Evolutionary conservation across 306 rosid species (phyloP).

Genomic region (Quercus robur): DNA sequence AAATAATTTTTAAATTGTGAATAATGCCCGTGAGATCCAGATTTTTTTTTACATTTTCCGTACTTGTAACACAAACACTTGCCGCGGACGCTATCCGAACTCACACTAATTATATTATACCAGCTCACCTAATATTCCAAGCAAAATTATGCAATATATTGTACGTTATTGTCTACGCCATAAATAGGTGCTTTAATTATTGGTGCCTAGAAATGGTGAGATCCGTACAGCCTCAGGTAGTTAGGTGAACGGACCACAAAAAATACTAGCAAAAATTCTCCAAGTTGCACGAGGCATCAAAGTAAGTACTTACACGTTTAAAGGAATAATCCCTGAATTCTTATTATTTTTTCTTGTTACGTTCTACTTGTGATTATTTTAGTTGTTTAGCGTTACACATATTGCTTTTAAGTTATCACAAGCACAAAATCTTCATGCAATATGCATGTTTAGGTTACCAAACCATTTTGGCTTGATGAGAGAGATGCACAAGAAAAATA

Average conservation of each 20-base stretch:
- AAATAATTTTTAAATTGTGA: too few species aligned
- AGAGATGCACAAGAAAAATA: background rate
- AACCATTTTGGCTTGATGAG: background rate
- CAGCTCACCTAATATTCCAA: background rate
- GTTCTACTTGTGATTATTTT: background rate
- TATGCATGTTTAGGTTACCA: conserved; percentile 20
- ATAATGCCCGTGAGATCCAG: fast-evolving
- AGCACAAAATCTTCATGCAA: too few species aligned
- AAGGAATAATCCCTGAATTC: background rate
- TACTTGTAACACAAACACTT: too few species aligned
- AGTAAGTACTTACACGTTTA: background rate
- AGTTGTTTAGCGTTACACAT: background rate
- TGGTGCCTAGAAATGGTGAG: background rate
- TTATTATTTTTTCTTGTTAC: background rate
- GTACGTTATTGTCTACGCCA: background rate
- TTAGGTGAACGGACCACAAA: background rate
- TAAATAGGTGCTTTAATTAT: background rate
- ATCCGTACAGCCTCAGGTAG: background rate
- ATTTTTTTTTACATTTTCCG: too few species aligned
- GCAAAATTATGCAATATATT: too few species aligned
- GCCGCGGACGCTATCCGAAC: too few species aligned
- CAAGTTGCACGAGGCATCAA: background rate
- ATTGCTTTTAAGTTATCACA: background rate
- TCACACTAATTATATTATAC: too few species aligned
- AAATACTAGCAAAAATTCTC: background rate